Conservation (phyloP, 1,284 basidiomycete species). For the Gymnopus androsaceus region DNA sequence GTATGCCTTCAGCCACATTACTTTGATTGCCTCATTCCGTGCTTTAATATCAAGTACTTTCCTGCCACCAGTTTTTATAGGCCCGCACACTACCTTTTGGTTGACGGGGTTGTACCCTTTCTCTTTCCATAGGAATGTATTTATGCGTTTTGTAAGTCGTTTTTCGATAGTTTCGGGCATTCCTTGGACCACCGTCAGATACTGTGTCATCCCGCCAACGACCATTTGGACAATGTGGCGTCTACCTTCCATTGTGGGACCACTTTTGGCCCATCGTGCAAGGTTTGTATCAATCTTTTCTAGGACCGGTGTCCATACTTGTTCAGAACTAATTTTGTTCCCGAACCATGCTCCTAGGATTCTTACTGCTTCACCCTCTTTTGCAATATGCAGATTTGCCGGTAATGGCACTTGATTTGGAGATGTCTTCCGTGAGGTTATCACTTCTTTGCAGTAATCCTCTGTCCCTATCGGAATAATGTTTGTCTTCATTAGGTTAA, state of each 20-base stretch:
- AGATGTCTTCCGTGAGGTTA: conserved; percentile 4
- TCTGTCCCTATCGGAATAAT: conserved; percentile 21
- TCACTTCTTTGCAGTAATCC: conserved; percentile 1
- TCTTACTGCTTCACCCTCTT: conserved; percentile 18
- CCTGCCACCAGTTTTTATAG: conserved; percentile 17
- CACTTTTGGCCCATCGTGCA: conserved; percentile 15
- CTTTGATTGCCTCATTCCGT: conserved; percentile 20
- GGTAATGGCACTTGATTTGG: conserved; percentile 3
- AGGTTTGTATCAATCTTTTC: conserved; percentile 20
- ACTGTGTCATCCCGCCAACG: conserved; percentile 20
- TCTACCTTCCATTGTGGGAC: conserved; percentile 21
- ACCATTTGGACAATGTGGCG: conserved; percentile 20
- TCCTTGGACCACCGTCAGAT: conserved; percentile 24
- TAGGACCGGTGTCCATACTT: conserved; percentile 18
- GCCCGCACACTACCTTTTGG: conserved; percentile 1
- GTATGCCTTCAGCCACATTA: conserved; percentile 19
- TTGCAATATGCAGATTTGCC: conserved; percentile 16
- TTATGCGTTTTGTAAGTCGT: conserved; percentile 9
- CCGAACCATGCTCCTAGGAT: conserved; percentile 27
- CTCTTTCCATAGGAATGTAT: conserved; percentile 17
- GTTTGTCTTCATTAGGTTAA: conserved; percentile 26
- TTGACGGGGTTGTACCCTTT: conserved; percentile 10
- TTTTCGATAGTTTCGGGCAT: conserved; percentile 23
- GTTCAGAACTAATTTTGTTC: conserved; percentile 15
- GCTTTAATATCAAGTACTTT: conserved; percentile 13